phyloP scores from a whole-genome alignment of 1,284 basidiomycete species.

The Baeospora myosura region DNA sequence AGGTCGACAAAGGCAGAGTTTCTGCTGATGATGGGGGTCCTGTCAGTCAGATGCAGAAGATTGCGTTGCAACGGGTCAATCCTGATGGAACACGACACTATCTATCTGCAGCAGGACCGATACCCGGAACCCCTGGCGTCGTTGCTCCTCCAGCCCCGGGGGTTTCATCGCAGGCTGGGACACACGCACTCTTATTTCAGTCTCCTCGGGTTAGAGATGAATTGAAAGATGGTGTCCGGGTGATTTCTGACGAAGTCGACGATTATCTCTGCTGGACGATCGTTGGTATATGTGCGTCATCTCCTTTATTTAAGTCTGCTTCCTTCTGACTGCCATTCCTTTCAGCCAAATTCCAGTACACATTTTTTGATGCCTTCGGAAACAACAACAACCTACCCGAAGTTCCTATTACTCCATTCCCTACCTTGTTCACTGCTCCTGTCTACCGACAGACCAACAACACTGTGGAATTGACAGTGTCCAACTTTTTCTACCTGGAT shows the following conservation, averaged over 20 bases:
- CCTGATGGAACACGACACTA: constrained; percentile 76
- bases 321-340: constrained; percentile 16
- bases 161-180: constrained; percentile 67
- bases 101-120: constrained; percentile 76
- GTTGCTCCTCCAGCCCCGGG: constrained; percentile 57
- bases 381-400: constrained; percentile 70
- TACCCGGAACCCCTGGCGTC: constrained; percentile 64
- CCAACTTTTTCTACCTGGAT: constrained; percentile 76
- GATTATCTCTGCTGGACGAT: constrained; percentile 96
- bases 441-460: constrained; percentile 66
- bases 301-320: constrained; percentile 9
- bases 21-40: constrained; percentile 80
- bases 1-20: constrained; percentile 87
- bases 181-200: constrained; percentile 73
- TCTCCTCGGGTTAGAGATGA: constrained; percentile 69
- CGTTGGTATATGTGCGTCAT: constrained; percentile 82
- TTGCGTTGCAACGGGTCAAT: constrained; percentile 81
- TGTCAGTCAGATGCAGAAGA: constrained; percentile 94
- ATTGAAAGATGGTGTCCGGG: constrained; percentile 60
- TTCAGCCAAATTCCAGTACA: constrained; percentile 84
- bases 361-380: constrained; percentile 87
- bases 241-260: constrained; percentile 80
- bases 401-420: constrained; percentile 81
- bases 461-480: constrained; percentile 75
- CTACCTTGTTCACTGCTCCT: constrained; percentile 77